These are phyloP conservation scores for Colletotrichum theobromicola DNA, from an alignment of 2,329 filamentous ascomycete genomes.

Conservation along the genomic window DNA sequence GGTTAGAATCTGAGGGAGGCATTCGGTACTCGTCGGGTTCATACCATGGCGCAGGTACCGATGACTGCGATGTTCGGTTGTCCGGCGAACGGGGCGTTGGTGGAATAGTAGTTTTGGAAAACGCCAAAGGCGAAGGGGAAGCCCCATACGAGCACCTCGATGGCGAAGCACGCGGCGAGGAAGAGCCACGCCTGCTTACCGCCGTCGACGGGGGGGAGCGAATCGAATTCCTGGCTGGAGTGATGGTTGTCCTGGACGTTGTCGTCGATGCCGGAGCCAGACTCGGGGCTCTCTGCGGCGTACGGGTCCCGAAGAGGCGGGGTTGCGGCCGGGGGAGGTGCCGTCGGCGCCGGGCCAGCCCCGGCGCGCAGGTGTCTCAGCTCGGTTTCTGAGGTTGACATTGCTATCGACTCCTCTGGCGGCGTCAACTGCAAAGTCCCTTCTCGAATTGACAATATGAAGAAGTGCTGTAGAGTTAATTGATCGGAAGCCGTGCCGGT, in stretches of 20 bases:
- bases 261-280: background rate
- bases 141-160: conserved; percentile 62
- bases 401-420: background rate
- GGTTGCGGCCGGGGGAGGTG: background rate
- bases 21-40: conserved; percentile 8
- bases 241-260: background rate
- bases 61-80: conserved; percentile 64
- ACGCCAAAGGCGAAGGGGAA: conserved; percentile 74
- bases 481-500: background rate
- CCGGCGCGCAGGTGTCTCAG: background rate
- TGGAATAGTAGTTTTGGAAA: conserved; percentile 73
- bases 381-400: conserved; percentile 8
- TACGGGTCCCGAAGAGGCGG: background rate
- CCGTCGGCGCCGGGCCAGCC: background rate
- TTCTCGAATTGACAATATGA: background rate
- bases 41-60: conserved; percentile 66
- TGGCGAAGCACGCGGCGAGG: conserved; percentile 41
- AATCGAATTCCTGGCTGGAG: conserved; percentile 19
- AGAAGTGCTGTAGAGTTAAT: background rate
- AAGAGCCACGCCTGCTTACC: conserved; percentile 41
- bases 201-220: conserved; percentile 38
- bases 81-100: conserved; percentile 60
- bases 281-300: background rate
- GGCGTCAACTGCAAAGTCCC: background rate
- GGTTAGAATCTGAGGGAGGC: background rate